These are phyloP conservation scores for Fusarium sp. DNA, from an alignment of 2,329 filamentous ascomycete species.

Conservation along the genomic window DNA sequence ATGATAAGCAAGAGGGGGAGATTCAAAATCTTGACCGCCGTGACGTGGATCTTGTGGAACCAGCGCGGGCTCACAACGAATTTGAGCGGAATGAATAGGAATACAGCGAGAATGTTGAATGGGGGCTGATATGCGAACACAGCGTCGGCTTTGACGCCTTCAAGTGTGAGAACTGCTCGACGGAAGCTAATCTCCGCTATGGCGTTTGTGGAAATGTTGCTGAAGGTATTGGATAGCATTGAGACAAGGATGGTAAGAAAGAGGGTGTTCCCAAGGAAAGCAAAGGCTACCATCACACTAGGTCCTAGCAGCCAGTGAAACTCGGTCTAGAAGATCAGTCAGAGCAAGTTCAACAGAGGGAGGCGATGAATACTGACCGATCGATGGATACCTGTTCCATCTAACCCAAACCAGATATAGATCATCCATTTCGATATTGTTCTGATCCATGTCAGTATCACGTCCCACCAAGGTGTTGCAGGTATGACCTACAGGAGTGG, in stretches of 20 bases:
- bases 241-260: slow-evolving; percentile 92
- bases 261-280: slow-evolving; percentile 86
- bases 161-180: slow-evolving; percentile 82
- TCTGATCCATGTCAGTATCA: slow-evolving; percentile 48
- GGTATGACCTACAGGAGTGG: slow-evolving; percentile 63
- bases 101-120: slow-evolving; percentile 83
- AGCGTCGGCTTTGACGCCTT: slow-evolving; percentile 87
- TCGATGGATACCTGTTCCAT: slow-evolving; percentile 73
- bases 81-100: slow-evolving; percentile 81
- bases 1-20: slow-evolving; percentile 80
- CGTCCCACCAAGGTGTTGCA: background rate
- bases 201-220: slow-evolving; percentile 80
- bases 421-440: slow-evolving; percentile 92
- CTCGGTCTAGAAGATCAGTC: slow-evolving; percentile 60
- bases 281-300: slow-evolving; percentile 83
- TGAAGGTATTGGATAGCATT: slow-evolving; percentile 87
- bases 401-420: slow-evolving; percentile 92
- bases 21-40: slow-evolving; percentile 79
- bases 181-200: slow-evolving; percentile 88
- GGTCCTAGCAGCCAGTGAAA: slow-evolving; percentile 87
- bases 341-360: slow-evolving; percentile 3
- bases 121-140: slow-evolving; percentile 86
- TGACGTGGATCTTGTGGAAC: slow-evolving; percentile 92
- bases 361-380: slow-evolving; percentile 56
- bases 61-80: slow-evolving; percentile 82